Evolutionary conservation across 2,329 filamentous ascomycete species (phyloP), one percentile per base, ranked within the genome.

Genomic region (Microthyrium microscopicum): DNA sequence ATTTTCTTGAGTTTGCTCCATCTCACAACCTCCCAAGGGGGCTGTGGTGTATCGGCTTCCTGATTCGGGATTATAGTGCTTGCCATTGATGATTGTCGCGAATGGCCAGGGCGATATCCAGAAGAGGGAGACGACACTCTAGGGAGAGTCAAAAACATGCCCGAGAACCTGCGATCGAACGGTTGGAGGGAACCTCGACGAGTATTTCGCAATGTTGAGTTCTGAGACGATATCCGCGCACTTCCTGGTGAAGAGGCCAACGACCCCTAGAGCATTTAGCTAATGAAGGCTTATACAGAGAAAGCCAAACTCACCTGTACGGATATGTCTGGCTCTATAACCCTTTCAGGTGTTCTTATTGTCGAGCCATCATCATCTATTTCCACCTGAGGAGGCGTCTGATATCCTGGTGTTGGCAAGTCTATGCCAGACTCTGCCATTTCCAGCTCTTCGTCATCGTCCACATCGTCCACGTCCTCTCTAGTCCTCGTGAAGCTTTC

Each of bases 1-100:
- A 98, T 71, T 53, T 91, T 95, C 48, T 76, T 81, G 37, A 98
- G 60, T 50, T 80, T 89, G 1, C 83, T 95, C 91, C 91, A 98
- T 49, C 85, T 70, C 38, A 98, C 79, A 34, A 95, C 84, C 48
- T 98, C 89, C 91, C 89, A 98, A 2, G 89, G 89, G 4, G 81
- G 73, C 35, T 82, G 74, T 3, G 73, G 67, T 2, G 74, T 72
- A 42, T 87, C 79, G 16, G 67, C 62, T 4, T 52, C 54, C 36
- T 73, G 61, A 22, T 59, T 58, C 11, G 66, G 50, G 3, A 74
- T 48, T 8, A 80, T 55, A 43, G 81, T 73, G 44, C 81, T 91
- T 28, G 68, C 76, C 15, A 84, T 48, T 1, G 87, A 94, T 2
- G 73, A 77, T 45, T 83, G 79, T 35, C 85, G 75, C 34, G 83